Evolutionary conservation across 1,284 basidiomycete genomes (phyloP).

Genomic region (Singerocomus inundabilis): DNA sequence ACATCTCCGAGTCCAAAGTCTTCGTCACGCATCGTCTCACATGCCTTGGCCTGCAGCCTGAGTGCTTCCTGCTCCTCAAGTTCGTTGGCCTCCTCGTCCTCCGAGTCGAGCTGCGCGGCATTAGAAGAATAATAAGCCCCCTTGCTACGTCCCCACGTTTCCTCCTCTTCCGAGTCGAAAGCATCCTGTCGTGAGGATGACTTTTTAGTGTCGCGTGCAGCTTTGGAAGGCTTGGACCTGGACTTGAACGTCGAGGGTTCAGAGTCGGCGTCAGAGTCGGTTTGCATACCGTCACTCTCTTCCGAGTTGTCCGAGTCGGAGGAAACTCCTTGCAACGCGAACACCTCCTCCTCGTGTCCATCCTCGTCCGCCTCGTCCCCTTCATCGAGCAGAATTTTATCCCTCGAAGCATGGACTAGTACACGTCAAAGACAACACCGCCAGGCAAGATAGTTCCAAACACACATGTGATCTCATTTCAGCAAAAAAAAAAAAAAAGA

Average conservation of each 20-base stretch:
- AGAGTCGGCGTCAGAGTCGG: constrained; percentile 38
- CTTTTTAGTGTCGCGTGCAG: constrained; percentile 34
- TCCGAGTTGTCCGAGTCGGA: constrained; percentile 39
- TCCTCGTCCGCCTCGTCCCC: constrained; percentile 38
- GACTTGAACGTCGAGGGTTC: constrained; percentile 30
- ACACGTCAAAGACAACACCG: neutral
- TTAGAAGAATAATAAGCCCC: constrained; percentile 85
- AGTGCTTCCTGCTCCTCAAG: constrained; percentile 87
- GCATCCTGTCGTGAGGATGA: constrained; percentile 25
- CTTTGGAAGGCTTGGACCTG: constrained; percentile 34
- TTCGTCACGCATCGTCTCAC: constrained; percentile 70
- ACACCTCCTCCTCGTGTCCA: constrained; percentile 58
- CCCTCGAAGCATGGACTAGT: constrained; percentile 67
- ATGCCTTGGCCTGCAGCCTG: constrained; percentile 73
- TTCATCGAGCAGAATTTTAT: constrained; percentile 77
- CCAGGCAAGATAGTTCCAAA: neutral
- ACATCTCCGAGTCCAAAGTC: constrained; percentile 85
- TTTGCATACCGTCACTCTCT: constrained; percentile 51
- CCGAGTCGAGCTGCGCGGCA: constrained; percentile 75
- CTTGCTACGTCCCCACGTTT: constrained; percentile 79
- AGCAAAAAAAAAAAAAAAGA: neutral
- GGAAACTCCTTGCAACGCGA: constrained; percentile 31
- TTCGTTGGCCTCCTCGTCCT: constrained; percentile 83
- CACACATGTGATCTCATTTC: neutral
- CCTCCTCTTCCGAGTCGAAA: constrained; percentile 57